Conservation (phyloP, 345 rosid species). For the Mangifera indica region DNA sequence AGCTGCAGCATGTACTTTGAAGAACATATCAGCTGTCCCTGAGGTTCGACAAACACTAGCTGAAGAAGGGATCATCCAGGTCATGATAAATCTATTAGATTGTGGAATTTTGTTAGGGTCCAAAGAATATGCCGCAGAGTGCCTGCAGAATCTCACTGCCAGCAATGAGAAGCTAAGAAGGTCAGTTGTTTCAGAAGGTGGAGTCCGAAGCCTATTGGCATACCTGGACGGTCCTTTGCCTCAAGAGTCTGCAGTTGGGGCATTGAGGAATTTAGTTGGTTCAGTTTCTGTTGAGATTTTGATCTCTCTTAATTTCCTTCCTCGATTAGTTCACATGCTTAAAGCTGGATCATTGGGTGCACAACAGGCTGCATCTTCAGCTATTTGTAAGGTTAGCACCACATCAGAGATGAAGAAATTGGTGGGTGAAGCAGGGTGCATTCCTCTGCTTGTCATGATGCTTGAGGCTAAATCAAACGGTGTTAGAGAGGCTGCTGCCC, state of each 20-base stretch:
- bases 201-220: constrained; percentile 53
- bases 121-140: constrained; percentile 89
- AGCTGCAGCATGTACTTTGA: constrained; percentile 75
- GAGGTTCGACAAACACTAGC: constrained; percentile 76
- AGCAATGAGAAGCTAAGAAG: constrained; percentile 72
- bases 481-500: constrained; percentile 73
- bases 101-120: constrained; percentile 71
- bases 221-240: constrained; percentile 84
- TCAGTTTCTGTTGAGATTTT: constrained; percentile 55
- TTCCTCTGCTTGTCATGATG: constrained; percentile 61
- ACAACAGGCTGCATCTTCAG: constrained; percentile 81
- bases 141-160: constrained; percentile 89
- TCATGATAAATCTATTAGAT: constrained; percentile 69
- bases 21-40: constrained; percentile 78
- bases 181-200: constrained; percentile 70
- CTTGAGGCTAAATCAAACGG: constrained; percentile 68
- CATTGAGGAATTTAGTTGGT: constrained; percentile 67
- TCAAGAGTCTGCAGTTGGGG: constrained; percentile 82
- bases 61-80: constrained; percentile 75
- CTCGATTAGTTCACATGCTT: constrained; percentile 76
- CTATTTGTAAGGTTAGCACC: constrained; percentile 62
- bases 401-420: constrained; percentile 63
- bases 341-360: constrained; percentile 80
- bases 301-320: constrained; percentile 50
- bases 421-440: constrained; percentile 81